Percentiles rank a stretch among this genome's conserved stretches.
These are phyloP conservation scores for Avena insularis DNA, from an alignment of 176 grass and related monocot genomes.

Conservation along the genomic window DNA sequence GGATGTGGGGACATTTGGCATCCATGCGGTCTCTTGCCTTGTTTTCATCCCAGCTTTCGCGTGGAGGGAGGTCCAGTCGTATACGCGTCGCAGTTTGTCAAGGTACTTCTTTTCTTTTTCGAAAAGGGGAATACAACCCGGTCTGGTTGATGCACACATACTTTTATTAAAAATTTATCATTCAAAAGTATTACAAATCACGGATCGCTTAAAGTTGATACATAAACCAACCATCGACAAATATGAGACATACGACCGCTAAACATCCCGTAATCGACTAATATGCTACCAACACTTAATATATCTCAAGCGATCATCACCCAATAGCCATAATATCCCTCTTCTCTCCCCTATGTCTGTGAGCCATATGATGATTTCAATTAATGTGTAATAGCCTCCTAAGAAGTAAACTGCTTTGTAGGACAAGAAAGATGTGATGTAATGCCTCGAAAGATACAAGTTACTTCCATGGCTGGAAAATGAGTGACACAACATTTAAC, in stretches of 20 bases:
- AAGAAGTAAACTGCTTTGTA: background rate
- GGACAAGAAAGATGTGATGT: background rate
- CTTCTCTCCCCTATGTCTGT: background rate
- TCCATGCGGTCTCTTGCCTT: background rate
- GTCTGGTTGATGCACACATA: too few relatives aligned
- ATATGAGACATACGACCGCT: too few relatives aligned
- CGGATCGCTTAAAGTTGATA: too few relatives aligned
- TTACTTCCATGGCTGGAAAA: background rate
- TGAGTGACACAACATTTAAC: background rate
- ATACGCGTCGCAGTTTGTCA: background rate
- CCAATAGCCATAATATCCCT: too few relatives aligned
- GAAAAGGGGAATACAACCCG: too few relatives aligned
- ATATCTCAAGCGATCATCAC: too few relatives aligned
- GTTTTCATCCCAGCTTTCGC: background rate
- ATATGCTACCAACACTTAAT: too few relatives aligned
- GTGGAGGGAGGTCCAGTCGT: background rate
- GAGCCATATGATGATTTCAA: background rate
- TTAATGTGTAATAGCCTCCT: background rate
- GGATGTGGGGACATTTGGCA: background rate
- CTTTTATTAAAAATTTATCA: too few relatives aligned
- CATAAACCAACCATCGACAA: too few relatives aligned
- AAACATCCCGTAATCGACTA: too few relatives aligned
- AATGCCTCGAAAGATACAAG: too few relatives aligned
- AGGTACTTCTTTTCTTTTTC: background rate
- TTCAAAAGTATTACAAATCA: too few relatives aligned